These are phyloP conservation scores for Anthoceros angustus DNA, from an alignment of 225 moss, liverwort and hornwort genomes.

Conservation along the genomic window DNA sequence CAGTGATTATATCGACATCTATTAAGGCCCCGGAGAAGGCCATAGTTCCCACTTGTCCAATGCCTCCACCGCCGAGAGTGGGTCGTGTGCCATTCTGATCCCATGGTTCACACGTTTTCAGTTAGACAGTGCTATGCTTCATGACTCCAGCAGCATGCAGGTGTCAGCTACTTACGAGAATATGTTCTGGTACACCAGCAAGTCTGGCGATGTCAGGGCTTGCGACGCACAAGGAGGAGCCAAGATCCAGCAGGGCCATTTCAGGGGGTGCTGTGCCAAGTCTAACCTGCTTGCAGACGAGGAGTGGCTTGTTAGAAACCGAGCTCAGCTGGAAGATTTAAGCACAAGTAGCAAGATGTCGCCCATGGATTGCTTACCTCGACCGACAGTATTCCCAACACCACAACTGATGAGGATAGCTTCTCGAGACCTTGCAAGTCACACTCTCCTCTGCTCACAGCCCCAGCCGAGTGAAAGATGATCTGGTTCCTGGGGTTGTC, in stretches of 20 bases:
- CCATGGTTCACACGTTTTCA: background rate
- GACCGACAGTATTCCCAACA: conserved; percentile 29
- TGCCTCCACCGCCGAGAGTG: conserved; percentile 62
- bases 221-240: conserved; percentile 84
- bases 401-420: conserved; percentile 45
- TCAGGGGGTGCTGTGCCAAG: conserved; percentile 56
- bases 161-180: conserved; percentile 23
- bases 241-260: conserved; percentile 74
- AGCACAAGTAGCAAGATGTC: background rate
- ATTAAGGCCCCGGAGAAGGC: conserved; percentile 52
- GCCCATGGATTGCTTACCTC: conserved; percentile 14
- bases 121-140: background rate
- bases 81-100: conserved; percentile 34
- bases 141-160: background rate
- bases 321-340: conserved; percentile 29
- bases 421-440: conserved; percentile 55
- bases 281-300: conserved; percentile 38
- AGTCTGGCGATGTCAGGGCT: conserved; percentile 47
- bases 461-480: conserved; percentile 45
- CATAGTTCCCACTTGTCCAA: conserved; percentile 60
- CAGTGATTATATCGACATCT: conserved; percentile 34
- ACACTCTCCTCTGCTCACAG: conserved; percentile 52
- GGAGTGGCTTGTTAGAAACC: conserved; percentile 11
- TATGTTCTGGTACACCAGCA: conserved; percentile 49
- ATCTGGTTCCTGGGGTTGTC: conserved; percentile 58